Evolutionary conservation across 176 grass and related monocot genomes (phyloP).

Genomic region (Pontederia crassipes): DNA sequence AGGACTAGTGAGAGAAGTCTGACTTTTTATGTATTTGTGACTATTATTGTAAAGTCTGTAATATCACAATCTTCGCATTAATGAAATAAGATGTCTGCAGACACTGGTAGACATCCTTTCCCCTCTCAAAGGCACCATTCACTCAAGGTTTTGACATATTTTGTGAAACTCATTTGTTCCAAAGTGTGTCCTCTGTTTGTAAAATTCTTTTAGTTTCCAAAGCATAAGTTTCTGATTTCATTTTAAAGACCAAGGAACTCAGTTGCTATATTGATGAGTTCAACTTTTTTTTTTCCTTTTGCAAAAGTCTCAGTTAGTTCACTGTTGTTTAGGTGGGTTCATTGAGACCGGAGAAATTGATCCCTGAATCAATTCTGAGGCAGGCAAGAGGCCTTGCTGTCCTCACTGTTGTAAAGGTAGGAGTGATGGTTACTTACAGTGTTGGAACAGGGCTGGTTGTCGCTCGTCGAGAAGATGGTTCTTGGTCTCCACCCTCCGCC

Average conservation of each 20-base stretch:
- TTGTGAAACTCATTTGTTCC: neutral
- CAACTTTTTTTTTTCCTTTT: too few species aligned
- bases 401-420: slow-evolving; percentile 65
- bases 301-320: neutral
- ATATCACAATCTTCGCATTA: too few species aligned
- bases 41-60: too few species aligned
- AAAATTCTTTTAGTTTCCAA: neutral
- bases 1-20: too few species aligned
- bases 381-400: slow-evolving; percentile 83
- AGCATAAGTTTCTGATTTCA: too few species aligned
- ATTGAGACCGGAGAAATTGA: slow-evolving; percentile 62
- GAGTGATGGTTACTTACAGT: slow-evolving; percentile 79
- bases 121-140: neutral
- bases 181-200: neutral
- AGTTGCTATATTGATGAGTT: too few species aligned
- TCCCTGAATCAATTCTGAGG: slow-evolving; percentile 72
- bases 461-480: slow-evolving; percentile 62
- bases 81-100: too few species aligned
- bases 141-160: neutral
- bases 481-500: slow-evolving; percentile 89
- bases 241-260: too few species aligned
- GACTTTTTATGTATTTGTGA: too few species aligned
- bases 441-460: slow-evolving; percentile 77
- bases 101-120: too few species aligned
- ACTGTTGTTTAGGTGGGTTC: slow-evolving; percentile 36